Percentiles rank a stretch among this genome's conserved stretches.
Evolutionary conservation across 805 yeast species (phyloP).

Genomic region (Metschnikowia hibisci): DNA sequence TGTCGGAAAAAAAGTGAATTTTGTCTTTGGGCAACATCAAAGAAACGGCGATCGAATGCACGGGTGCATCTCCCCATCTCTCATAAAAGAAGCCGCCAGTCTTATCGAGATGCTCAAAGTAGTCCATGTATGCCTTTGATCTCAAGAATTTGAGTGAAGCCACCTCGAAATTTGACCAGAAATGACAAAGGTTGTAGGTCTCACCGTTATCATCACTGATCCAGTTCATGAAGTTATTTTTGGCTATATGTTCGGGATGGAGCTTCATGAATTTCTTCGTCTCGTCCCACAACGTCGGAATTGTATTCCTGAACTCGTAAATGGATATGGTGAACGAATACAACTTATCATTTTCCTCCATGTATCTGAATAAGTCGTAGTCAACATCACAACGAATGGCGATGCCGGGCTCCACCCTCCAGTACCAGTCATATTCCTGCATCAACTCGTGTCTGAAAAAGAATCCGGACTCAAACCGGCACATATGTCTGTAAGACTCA

Average conservation of each 20-base stretch:
- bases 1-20: conserved; percentile 75
- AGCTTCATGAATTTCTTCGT: conserved; percentile 62
- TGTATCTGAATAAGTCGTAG: conserved; percentile 79
- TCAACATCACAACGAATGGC: conserved; percentile 78
- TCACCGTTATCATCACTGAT: conserved; percentile 65
- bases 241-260: conserved; percentile 57
- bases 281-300: conserved; percentile 79
- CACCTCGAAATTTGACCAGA: conserved; percentile 89
- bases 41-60: conserved; percentile 83
- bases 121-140: conserved; percentile 61
- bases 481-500: conserved; percentile 85
- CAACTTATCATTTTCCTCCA: conserved; percentile 71
- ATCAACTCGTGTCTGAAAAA: conserved; percentile 75
- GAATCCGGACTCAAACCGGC: conserved; percentile 87
- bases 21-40: conserved; percentile 66
- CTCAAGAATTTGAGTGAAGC: conserved; percentile 75
- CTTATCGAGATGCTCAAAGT: conserved; percentile 69
- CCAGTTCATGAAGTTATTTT: conserved; percentile 66
- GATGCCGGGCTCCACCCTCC: conserved; percentile 92
- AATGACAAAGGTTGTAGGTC: conserved; percentile 77
- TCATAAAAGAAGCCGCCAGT: conserved; percentile 92
- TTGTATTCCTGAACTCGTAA: conserved; percentile 78
- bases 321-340: conserved; percentile 87
- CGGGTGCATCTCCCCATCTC: conserved; percentile 95
- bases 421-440: conserved; percentile 80